Base-by-base conservation (phyloP, 2,329 filamentous ascomycete genomes). In the Nemania serpens region DNA sequence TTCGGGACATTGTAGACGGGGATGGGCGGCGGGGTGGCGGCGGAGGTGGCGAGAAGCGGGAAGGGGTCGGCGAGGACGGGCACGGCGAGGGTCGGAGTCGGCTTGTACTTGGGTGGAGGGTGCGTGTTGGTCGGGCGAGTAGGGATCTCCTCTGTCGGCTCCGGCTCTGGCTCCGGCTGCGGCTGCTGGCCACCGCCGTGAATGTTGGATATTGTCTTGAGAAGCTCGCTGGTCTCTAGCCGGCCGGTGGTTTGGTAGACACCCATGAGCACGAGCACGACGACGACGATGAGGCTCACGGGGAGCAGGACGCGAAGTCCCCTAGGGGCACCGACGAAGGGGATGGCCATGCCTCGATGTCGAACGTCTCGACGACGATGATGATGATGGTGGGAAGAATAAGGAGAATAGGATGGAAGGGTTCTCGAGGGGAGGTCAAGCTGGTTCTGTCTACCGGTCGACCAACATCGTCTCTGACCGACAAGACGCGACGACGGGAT, bases 1-100 rank as follows among this genome's bases (percentile, higher is more conserved):
- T 66, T 63, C 1, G 75, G 75, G 12, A 65, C 48, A 59, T 77
- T 77, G 67, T 76, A 77, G 47, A 60, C 63, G 6, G 74, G 73
- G 43, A 76, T 74, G 0, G 73, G 65, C 13, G 74, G 74, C 1
- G 74, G 66, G 1, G 68, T 62, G 45, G 63, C 64, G 6, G 66
- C 69, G 7, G 68, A 62, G 7, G 63, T 47, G 7, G 68, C 61
- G 22, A 71, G 61, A 2, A 71, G 62, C 39, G 70, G 69, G 47
- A 70, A 71, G 1, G 70, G 70, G 18, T 71, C 70, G 52, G 61
- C 64, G 46, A 71, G 58, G 34, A 59, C 51, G 6, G 66, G 67
- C 18, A 62, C 58, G 18, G 66, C 56, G 20, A 55, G 59, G 11
- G 65, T 70, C 13, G 68, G 54, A 1, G 70, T 70, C 18, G 69